Base-by-base conservation (phyloP, 306 rosid genomes). In the Rubus idaeus region DNA sequence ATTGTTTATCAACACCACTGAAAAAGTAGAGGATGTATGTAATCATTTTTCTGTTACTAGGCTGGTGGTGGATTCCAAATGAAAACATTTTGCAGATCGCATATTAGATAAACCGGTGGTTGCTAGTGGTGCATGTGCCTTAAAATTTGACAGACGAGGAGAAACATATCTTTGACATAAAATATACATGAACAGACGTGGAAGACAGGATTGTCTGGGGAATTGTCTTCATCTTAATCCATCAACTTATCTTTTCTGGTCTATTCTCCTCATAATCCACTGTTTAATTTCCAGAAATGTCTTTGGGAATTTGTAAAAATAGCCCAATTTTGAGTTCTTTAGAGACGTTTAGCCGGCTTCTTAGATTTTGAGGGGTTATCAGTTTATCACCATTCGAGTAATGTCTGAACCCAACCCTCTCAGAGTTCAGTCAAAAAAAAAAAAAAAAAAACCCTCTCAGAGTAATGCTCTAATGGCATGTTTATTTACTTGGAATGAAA, bases 51-150 rank as follows among this genome's bases (percentile, higher is more conserved):
- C 16, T 60, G 40, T 60, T 60, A 2, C 42, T 30, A 61, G 14
- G 63, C 46, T 39, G 7, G 21, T 60, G 26, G 77, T 74, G 70
- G 70, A 74, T 45, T n/a, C 69, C 69, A 60, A 45, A 74, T 74
- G 46, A 62, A 60, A 60, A 45, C 44, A 17, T 26, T 10, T 2
- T 74, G 77, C 77, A 26, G 77, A 74, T 74, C 77, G 77, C 77
- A 26, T 74, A 26, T 46, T 3, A 30, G 45, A 30, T 40, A 11
- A 39, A 9, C 58, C 17, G 30, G n/a, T 12, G 58, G 53, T 12
- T 11, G 14, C 14, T 17, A 52, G 39, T 12, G 18, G 55, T 45
- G 58, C 57, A 60, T 17, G 77, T 74, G 77, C 77, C 10, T 30
- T 5, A 5, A 71, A 12, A 70, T 9, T 51, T 21, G 40, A 12